These are phyloP conservation scores for Hymenoscyphus repandus DNA, from an alignment of 2,329 filamentous ascomycete species.

Conservation along the genomic window DNA sequence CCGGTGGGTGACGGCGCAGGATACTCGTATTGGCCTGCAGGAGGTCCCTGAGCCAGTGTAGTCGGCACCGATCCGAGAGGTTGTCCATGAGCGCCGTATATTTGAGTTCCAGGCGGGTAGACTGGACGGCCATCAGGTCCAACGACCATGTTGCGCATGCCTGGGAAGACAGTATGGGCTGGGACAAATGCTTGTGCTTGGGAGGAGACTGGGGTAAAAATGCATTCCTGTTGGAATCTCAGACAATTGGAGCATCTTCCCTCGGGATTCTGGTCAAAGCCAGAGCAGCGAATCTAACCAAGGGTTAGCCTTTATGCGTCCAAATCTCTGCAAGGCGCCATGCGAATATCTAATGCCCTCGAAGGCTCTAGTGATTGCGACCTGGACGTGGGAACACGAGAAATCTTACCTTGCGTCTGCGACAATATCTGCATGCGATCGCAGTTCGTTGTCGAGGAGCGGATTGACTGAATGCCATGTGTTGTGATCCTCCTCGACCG, in stretches of 20 bases:
- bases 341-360: too few relatives aligned
- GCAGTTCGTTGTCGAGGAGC: constrained; percentile 56
- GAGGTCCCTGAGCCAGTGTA: constrained; percentile 3
- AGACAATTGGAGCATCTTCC: constrained; percentile 69
- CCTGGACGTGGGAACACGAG: neutral
- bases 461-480: constrained; percentile 36
- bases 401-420: constrained; percentile 50
- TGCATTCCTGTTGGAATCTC: constrained; percentile 70
- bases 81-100: constrained; percentile 37
- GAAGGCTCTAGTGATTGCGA: neutral
- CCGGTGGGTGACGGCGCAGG: constrained; percentile 30
- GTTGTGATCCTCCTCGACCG: constrained; percentile 13
- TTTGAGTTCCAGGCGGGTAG: constrained; percentile 25
- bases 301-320: neutral
- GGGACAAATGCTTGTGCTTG: constrained; percentile 72
- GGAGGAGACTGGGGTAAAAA: constrained; percentile 71
- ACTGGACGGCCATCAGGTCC: constrained; percentile 31
- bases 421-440: constrained; percentile 56
- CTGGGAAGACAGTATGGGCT: constrained; percentile 60
- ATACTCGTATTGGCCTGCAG: constrained; percentile 27
- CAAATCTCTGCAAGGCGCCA: too few relatives aligned
- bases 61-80: constrained; percentile 29
- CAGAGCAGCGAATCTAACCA: constrained; percentile 66
- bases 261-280: constrained; percentile 66
- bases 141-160: constrained; percentile 39